Evolutionary conservation across 2,329 filamentous ascomycete genomes (phyloP), one percentile per base, ranked within the genome.

Genomic region (Aspergillus glaucus): DNA sequence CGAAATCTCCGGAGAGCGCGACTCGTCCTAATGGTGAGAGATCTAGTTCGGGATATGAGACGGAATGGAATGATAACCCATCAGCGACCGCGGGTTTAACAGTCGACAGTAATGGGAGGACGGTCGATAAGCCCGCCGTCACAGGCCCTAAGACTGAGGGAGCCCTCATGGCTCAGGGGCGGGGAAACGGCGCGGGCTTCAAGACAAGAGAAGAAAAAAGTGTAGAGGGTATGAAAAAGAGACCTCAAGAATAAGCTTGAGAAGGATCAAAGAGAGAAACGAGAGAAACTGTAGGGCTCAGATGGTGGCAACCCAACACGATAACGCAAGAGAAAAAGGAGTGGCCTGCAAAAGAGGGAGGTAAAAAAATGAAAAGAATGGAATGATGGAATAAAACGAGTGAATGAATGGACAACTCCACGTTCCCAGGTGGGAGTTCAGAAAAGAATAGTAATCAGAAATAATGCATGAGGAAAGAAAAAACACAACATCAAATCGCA

Each of bases 1-100:
- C 83, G 66, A 95, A 98, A 70, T 96, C 85, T 59, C 93, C 93
- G 1, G 84, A 86, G 50, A 98, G 78, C 47, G 87, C 90, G 57
- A 96, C 84, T 59, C 87, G 82, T 50, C 93, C 93, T 32, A 98
- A 75, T 49, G 83, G 75, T 24, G 79, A 80, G 50, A 95, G 79
- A 64, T 95, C 87, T 64, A 98, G 53, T 12, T 69, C 59, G 14
- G 69, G 69, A 30, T 61, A 54, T 6, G 65, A 58, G 30, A 70
- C 62, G 8, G 67, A 55, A 21, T 63, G 61, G 55, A 71, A 69
- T 43, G 65, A 62, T 43, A 70, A 53, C 30, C 64, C 68, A 54
- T 59, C 55, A 48, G 56, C 56, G 46, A 53, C 22, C 24, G 49
- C 14, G 30, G 56, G 42, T 56, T 54, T 26, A 60, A 24, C 39